These are phyloP conservation scores for Rhododendron kiyosumense DNA, from an alignment of 148 eudicot species.

Conservation along the genomic window DNA sequence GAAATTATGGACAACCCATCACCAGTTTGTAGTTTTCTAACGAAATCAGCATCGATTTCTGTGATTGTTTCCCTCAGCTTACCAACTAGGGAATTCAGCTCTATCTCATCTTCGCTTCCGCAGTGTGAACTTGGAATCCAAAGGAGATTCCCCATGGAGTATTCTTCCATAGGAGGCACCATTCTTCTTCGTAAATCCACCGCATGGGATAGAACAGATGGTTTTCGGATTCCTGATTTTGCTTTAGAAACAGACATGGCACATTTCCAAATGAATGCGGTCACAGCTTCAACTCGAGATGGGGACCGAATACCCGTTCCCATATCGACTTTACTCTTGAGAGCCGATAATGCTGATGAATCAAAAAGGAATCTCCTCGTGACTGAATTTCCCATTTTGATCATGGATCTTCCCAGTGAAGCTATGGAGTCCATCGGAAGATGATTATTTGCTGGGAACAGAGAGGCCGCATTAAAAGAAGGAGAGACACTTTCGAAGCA, in stretches of 20 bases:
- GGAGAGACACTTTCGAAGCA: neutral
- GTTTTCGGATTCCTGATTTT: constrained; percentile 1
- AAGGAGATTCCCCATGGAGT: constrained; percentile 17
- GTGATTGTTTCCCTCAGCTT: constrained; percentile 15
- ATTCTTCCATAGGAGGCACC: constrained; percentile 10
- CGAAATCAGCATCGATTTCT: constrained; percentile 9
- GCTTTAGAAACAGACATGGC: constrained; percentile 7
- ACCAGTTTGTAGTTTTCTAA: neutral
- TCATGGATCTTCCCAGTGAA: constrained; percentile 12
- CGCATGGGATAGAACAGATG: constrained; percentile 18
- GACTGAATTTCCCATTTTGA: constrained; percentile 4
- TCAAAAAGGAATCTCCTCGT: constrained; percentile 14
- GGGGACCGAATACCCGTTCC: neutral
- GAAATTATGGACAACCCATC: constrained; percentile 14
- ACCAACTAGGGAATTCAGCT: constrained; percentile 3
- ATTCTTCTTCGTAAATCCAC: constrained; percentile 21
- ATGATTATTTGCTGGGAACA: constrained; percentile 13
- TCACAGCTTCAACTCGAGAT: constrained; percentile 20
- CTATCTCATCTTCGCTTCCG: constrained; percentile 1
- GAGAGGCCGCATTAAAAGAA: constrained; percentile 3
- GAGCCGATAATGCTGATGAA: constrained; percentile 5
- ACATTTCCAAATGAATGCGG: constrained; percentile 17
- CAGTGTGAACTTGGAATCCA: constrained; percentile 17
- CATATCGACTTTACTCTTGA: constrained; percentile 5
- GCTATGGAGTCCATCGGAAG: constrained; percentile 15